Conservation (phyloP, 306 rosid genomes). For the Argentina anserina region DNA sequence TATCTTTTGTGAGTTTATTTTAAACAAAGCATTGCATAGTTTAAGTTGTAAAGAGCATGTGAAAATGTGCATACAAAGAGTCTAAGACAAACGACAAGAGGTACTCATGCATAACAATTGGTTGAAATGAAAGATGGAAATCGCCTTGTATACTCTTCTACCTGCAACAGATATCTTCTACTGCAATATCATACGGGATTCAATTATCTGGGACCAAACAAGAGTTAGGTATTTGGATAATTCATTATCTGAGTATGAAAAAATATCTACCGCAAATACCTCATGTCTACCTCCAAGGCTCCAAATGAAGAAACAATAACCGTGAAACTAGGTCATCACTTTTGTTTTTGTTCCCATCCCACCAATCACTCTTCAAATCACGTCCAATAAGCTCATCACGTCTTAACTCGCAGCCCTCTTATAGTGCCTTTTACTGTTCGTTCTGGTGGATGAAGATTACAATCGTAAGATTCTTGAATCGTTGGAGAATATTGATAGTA, state of each 20-base stretch:
- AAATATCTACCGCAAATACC: not conserved
- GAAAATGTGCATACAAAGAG: not conserved
- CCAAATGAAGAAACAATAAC: not conserved
- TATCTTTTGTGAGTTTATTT: not conserved
- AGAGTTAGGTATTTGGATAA: not conserved
- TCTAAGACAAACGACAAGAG: not conserved
- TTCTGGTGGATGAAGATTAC: too few species aligned
- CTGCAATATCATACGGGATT: not conserved
- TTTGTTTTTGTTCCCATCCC: not conserved
- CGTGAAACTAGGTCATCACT: not conserved
- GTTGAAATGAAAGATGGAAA: conserved; percentile 4
- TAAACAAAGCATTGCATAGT: not conserved
- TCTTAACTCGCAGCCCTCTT: not conserved
- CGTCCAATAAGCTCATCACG: not conserved
- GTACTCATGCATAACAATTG: not conserved
- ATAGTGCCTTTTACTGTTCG: too few species aligned
- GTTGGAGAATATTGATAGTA: too few species aligned
- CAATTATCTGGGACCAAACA: conserved; percentile 7
- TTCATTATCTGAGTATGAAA: not conserved
- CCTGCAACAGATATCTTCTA: not conserved
- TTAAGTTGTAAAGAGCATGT: not conserved
- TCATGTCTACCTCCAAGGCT: not conserved
- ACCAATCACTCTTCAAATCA: not conserved
- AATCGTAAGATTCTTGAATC: too few species aligned
- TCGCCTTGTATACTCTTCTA: not conserved